Evolutionary conservation across 2,329 filamentous ascomycete genomes (phyloP).

Genomic region (Penicillium sp.): DNA sequence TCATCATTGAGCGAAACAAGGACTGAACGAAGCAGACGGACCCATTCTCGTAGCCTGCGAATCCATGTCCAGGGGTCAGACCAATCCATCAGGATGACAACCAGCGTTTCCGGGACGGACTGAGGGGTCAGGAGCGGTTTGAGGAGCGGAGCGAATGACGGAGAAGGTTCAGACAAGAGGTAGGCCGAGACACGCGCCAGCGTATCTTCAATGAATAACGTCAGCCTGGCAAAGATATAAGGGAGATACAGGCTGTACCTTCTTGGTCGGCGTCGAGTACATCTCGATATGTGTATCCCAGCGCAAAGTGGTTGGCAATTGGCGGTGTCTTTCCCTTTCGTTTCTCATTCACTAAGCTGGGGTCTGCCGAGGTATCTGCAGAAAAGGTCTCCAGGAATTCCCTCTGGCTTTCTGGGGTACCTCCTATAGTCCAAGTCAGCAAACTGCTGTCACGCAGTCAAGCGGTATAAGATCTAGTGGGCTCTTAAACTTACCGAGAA

Average conservation of each 20-base stretch:
- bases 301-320: constrained; percentile 84
- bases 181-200: constrained; percentile 87
- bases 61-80: constrained; percentile 91
- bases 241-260: constrained; percentile 52
- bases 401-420: constrained; percentile 76
- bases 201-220: constrained; percentile 59
- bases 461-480: not conserved
- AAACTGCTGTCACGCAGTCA: constrained; percentile 8
- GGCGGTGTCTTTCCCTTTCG: constrained; percentile 62
- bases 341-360: constrained; percentile 46
- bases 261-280: constrained; percentile 92
- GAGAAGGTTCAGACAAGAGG: constrained; percentile 79
- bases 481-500: constrained; percentile 63
- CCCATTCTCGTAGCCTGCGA: constrained; percentile 83
- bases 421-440: constrained; percentile 55
- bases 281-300: constrained; percentile 94
- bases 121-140: constrained; percentile 79
- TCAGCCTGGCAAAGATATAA: constrained; percentile 2
- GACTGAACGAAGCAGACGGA: constrained; percentile 75
- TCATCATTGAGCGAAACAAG: constrained; percentile 71
- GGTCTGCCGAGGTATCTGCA: constrained; percentile 40
- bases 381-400: constrained; percentile 70
- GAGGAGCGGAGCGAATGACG: constrained; percentile 77
- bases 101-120: constrained; percentile 78
- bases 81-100: constrained; percentile 95